Percentiles rank a stretch among this genome's conserved stretches.
phyloP scores from a whole-genome alignment of 352 stramenopile genomes.

The Phytophthora ohioensis region DNA sequence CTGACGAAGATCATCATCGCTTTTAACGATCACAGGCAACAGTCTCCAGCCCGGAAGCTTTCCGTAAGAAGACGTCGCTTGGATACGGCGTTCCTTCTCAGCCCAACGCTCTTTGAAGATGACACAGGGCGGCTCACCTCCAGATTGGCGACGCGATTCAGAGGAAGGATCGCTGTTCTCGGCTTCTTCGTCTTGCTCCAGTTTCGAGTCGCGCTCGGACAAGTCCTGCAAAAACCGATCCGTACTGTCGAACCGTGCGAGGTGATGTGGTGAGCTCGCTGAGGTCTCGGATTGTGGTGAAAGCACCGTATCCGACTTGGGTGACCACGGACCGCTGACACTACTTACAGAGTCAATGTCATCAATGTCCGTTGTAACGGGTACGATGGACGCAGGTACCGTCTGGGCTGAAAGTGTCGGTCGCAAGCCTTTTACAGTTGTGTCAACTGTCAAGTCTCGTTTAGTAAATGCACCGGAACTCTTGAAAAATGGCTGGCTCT shows the following conservation, averaged over 20 bases:
- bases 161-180: constrained; percentile 34
- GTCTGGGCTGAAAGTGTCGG: constrained; percentile 21
- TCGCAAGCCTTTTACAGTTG: constrained; percentile 31
- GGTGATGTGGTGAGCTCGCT: constrained; percentile 59
- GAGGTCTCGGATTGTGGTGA: constrained; percentile 71
- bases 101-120: constrained; percentile 97
- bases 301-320: constrained; percentile 62
- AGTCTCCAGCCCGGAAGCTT: constrained; percentile 90
- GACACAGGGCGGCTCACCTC: constrained; percentile 60
- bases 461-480: constrained; percentile 42
- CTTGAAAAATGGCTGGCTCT: constrained; percentile 52
- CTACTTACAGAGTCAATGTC: constrained; percentile 38
- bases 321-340: constrained; percentile 57
- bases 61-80: constrained; percentile 88
- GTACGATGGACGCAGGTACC: constrained; percentile 18
- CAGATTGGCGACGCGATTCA: constrained; percentile 24
- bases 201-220: constrained; percentile 77
- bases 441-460: constrained; percentile 57
- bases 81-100: constrained; percentile 94
- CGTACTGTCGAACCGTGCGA: constrained; percentile 80
- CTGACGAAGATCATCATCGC: constrained; percentile 97
- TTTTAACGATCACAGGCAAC: constrained; percentile 97
- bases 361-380: constrained; percentile 30
- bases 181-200: constrained; percentile 63
- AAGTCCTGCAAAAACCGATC: constrained; percentile 76